Evolutionary conservation across 805 yeast species (phyloP), one percentile per base, ranked within the genome.

Genomic region (Suhomyces emberorum): DNA sequence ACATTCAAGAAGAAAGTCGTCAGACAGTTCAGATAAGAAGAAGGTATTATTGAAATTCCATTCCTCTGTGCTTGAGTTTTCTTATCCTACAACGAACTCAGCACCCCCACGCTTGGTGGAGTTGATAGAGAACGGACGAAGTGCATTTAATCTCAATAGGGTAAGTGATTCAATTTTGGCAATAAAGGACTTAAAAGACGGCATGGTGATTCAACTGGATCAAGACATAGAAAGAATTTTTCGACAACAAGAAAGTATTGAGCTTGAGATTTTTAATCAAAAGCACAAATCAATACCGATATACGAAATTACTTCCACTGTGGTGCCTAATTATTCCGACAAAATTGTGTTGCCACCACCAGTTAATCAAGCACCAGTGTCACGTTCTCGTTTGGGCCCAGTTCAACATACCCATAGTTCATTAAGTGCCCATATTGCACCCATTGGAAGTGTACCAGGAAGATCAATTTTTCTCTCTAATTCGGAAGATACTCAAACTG

Each of bases 81-180:
- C 77, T 3, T 89, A 74, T 56, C 77, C 84, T 10, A 70, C 78
- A 4, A 58, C 69, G 31, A 76, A 78, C 44, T 76, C 83, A 30
- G 83, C 95, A 0, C 83, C 95, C 5, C 98, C 98, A 2, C 81
- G 93, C 0, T 63, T 81, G 26, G 51, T 72, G 19, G 98, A 89
- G 58, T 61, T 89, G n/a, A 49, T 88, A 9, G 85, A 83, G 38
- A 88, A 88, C 54, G 88, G 87, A 11, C 77, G 77, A 37, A 66
- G 72, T 34, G 84, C 89, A 16, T 89, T 89, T 57, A 72, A 75
- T 33, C 38, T 45, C 12, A 19, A 34, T 11, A 29, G 35, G 7
- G 19, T 24, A 18, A 41, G 40, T 22, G 40, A 42, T 12, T 34
- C 43, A 15, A 47, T 43, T 12, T 44, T 64, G 28, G 62, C 62